Base-by-base conservation (phyloP, 371 early-diverging fungal species). In the Lichtheimia ramosa region DNA sequence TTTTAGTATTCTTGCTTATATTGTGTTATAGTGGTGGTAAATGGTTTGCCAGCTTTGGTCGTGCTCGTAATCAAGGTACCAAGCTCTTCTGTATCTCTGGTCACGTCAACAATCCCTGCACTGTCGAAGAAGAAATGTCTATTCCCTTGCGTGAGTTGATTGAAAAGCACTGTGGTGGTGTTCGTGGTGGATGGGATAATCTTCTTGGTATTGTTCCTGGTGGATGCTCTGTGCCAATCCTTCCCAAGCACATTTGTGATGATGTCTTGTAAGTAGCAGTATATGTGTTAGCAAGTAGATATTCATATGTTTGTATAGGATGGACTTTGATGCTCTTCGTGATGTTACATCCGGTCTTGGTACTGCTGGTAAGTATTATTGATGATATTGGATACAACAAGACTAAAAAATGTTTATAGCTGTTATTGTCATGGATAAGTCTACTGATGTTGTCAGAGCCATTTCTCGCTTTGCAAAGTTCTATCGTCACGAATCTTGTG, bases 161-260 rank as follows among this genome's bases (percentile, higher is more conserved):
- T 56, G 98, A 98, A 69, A 90, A 90, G 72, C 98, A 98, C 82
- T 91, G 92, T 71, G 98, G 98, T 63, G 98, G 98, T 70, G 92
- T 97, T 52, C 88, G 89, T 25, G 98, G 98, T 56, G 98, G 98
- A 14, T 98, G 98, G 98, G 98, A 98, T 76, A 97, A 98, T 79
- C 79, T 97, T 46, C 82, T 97, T 48, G 98, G 94, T 63, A 93
- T 98, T 66, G 93, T 98, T 65, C 98, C 97, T 3, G 97, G 98
- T 75, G 98, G 97, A 56, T 93, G 93, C 16, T 97, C 98, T 7
- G 96, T 96, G 20, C 98, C 96, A 3, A 86, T 97, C 39, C 70
- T 98, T 59, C 94, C 96, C 53, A 90, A 91, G 68, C 56, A 79
- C 51, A 89, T 94, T 53, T 95, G 96, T 73, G 90, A 92, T 28